Evolutionary conservation across 306 rosid species (phyloP).

Genomic region (Inga oerstediana): DNA sequence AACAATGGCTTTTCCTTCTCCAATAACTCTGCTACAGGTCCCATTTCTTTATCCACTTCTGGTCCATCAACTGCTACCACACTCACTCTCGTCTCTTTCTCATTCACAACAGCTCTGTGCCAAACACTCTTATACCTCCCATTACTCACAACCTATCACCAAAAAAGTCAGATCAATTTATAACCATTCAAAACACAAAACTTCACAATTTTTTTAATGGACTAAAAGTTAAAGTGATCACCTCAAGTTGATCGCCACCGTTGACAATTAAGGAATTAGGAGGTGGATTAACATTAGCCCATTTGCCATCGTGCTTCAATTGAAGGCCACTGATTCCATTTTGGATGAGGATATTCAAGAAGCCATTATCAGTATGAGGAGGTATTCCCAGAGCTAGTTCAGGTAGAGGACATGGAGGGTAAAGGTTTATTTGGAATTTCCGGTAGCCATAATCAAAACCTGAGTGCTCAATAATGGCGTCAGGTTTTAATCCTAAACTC

Average conservation of each 20-base stretch:
- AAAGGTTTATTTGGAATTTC: background rate
- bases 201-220: no score
- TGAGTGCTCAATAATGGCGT: background rate
- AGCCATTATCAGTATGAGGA: background rate
- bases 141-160: background rate
- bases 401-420: background rate
- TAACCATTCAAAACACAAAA: no score
- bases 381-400: background rate
- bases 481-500: background rate
- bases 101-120: background rate
- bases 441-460: background rate
- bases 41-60: background rate
- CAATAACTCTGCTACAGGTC: background rate
- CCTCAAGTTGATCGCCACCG: background rate
- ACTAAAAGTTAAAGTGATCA: no score
- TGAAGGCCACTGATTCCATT: background rate
- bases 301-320: background rate
- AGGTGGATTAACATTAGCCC: background rate
- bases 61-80: background rate
- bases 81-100: background rate
- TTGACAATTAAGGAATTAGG: background rate
- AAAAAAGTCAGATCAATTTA: no score
- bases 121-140: background rate
- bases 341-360: no score
- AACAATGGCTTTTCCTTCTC: background rate